These are phyloP conservation scores for Kodamaea jinghongensis DNA, from an alignment of 805 yeast species.

Conservation along the genomic window DNA sequence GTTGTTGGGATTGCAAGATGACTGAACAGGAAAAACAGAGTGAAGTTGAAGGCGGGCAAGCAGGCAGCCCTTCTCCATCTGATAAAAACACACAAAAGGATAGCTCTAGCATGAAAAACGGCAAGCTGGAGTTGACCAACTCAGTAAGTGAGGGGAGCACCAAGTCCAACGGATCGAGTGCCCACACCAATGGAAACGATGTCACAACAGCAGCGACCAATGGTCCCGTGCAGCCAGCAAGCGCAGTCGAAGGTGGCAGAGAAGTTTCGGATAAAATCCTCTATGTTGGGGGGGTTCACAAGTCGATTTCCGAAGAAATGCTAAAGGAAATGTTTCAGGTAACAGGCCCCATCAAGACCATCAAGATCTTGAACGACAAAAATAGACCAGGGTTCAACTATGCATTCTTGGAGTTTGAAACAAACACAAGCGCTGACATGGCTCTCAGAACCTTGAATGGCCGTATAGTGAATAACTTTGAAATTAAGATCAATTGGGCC, in stretches of 20 bases:
- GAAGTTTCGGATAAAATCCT: slow-evolving; percentile 70
- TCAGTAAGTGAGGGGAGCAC: background rate
- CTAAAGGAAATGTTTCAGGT: slow-evolving; percentile 60
- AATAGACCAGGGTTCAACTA: slow-evolving; percentile 72
- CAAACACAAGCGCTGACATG: slow-evolving; percentile 53
- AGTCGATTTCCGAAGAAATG: slow-evolving; percentile 60
- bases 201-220: background rate
- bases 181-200: background rate
- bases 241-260: slow-evolving; percentile 77
- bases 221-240: slow-evolving; percentile 45
- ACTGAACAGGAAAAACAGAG: slow-evolving; percentile 3
- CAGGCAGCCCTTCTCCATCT: too few species aligned
- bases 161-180: background rate
- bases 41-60: background rate
- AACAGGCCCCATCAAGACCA: slow-evolving; percentile 58
- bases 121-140: background rate
- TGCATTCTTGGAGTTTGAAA: slow-evolving; percentile 76
- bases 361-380: slow-evolving; percentile 74
- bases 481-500: slow-evolving; percentile 76
- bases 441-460: slow-evolving; percentile 66
- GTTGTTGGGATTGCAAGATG: slow-evolving; percentile 1
- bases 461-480: slow-evolving; percentile 49
- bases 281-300: slow-evolving; percentile 74
- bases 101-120: background rate
- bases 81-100: too few species aligned